These are phyloP conservation scores for Aspergillus brunneoviolaceus DNA, from an alignment of 2,329 filamentous ascomycete species.

Conservation along the genomic window DNA sequence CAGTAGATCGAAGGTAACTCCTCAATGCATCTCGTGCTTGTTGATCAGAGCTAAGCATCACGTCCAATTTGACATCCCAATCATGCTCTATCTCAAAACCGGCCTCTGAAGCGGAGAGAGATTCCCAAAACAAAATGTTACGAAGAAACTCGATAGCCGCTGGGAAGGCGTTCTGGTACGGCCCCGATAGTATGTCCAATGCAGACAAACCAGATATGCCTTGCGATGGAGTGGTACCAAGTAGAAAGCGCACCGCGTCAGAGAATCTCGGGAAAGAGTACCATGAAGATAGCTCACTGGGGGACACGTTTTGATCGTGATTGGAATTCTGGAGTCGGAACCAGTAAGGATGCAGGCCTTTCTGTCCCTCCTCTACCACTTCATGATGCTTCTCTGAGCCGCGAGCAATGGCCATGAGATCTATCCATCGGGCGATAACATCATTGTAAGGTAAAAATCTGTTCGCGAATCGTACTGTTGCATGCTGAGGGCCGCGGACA, in stretches of 20 bases:
- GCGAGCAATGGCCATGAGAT: conserved; percentile 74
- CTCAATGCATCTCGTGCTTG: conserved; percentile 58
- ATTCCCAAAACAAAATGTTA: conserved; percentile 60
- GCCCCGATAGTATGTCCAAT: conserved; percentile 26
- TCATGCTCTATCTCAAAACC: conserved; percentile 66
- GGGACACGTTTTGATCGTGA: conserved; percentile 43
- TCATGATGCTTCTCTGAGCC: conserved; percentile 69
- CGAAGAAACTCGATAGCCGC: conserved; percentile 69
- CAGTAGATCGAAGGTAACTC: conserved; percentile 33
- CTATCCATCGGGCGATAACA: conserved; percentile 78
- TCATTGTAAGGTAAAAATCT: conserved; percentile 79
- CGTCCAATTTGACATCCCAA: conserved; percentile 80
- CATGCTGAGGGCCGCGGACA: conserved; percentile 74
- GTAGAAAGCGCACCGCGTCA: conserved; percentile 34
- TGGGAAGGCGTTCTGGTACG: conserved; percentile 57
- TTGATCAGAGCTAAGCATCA: conserved; percentile 68
- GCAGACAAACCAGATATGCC: conserved; percentile 37
- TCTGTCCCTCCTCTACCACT: conserved; percentile 83
- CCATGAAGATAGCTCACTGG: conserved; percentile 49
- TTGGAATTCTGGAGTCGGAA: conserved; percentile 61
- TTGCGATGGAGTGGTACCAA: conserved; percentile 24
- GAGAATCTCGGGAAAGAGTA: conserved; percentile 42
- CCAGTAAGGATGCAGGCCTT: conserved; percentile 80
- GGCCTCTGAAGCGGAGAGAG: conserved; percentile 48
- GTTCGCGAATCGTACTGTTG: conserved; percentile 85